phyloP scores from a whole-genome alignment of 179 eudicot species.

The Heliamphora pulchella region DNA sequence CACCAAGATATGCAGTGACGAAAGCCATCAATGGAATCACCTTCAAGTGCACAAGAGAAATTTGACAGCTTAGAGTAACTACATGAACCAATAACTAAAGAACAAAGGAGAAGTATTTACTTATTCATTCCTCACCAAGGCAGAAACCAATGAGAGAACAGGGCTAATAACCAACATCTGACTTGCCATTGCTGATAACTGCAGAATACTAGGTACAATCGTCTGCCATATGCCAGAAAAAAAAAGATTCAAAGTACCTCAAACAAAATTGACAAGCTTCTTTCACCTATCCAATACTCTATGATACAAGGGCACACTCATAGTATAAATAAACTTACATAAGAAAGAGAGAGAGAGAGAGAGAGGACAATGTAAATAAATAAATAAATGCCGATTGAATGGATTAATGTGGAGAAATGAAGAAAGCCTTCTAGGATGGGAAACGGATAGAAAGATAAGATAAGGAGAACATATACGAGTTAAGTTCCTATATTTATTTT shows the following conservation, averaged over 20 bases:
- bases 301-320: constrained; percentile 1
- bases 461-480: too few relatives aligned
- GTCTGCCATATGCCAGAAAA: constrained; percentile 41
- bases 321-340: not conserved
- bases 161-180: constrained; percentile 88
- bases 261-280: not conserved
- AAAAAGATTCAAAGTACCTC: not conserved
- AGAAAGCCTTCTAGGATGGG: too few relatives aligned
- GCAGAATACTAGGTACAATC: constrained; percentile 74
- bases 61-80: not conserved
- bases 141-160: constrained; percentile 54
- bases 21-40: constrained; percentile 69
- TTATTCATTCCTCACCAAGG: constrained; percentile 49
- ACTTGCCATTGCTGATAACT: constrained; percentile 76
- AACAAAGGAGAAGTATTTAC: not conserved
- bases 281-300: not conserved
- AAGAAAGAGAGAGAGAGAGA: not conserved
- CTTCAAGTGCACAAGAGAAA: constrained; percentile 33
- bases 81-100: not conserved
- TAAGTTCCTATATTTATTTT: too few relatives aligned
- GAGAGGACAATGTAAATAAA: not conserved
- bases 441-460: too few relatives aligned
- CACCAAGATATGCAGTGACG: constrained; percentile 57
- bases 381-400: not conserved
- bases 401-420: too few relatives aligned